phyloP scores from a whole-genome alignment of 2,329 filamentous ascomycete species.

The Chaetothyriales sp. region DNA sequence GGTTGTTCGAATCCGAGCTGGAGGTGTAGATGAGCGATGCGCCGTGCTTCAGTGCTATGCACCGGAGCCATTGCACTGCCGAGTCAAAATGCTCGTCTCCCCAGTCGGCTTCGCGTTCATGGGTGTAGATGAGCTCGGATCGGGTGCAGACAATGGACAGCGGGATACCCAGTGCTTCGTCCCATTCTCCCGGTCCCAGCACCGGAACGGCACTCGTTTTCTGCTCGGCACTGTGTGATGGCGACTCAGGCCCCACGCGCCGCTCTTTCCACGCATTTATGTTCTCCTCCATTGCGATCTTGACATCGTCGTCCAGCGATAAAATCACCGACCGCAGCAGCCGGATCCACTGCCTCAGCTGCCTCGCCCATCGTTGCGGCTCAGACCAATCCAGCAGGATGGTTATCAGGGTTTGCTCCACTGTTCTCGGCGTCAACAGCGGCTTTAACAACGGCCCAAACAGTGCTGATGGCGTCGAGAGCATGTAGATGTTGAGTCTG shows the following conservation, averaged over 20 bases:
- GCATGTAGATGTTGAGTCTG: conserved; percentile 73
- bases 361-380: conserved; percentile 81
- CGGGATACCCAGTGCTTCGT: conserved; percentile 71
- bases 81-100: conserved; percentile 95
- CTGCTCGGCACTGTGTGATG: conserved; percentile 46
- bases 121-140: conserved; percentile 75
- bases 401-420: conserved; percentile 74
- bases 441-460: conserved; percentile 73
- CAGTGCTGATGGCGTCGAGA: conserved; percentile 67
- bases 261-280: conserved; percentile 68
- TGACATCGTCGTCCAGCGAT: conserved; percentile 58
- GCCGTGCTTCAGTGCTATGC: conserved; percentile 75
- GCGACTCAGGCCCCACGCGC: conserved; percentile 37
- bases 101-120: conserved; percentile 85
- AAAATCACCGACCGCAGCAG: conserved; percentile 63
- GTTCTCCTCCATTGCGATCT: conserved; percentile 71
- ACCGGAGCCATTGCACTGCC: conserved; percentile 81
- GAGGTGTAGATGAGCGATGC: conserved; percentile 75
- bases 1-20: conserved; percentile 57
- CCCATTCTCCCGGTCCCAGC: conserved; percentile 80
- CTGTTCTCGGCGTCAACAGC: conserved; percentile 66
- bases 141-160: conserved; percentile 88
- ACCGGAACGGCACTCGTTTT: conserved; percentile 28
- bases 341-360: conserved; percentile 78
- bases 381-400: conserved; percentile 92